Evolutionary conservation across 352 stramenopile genomes (phyloP).

Genomic region (Heterotrichella gracilis): DNA sequence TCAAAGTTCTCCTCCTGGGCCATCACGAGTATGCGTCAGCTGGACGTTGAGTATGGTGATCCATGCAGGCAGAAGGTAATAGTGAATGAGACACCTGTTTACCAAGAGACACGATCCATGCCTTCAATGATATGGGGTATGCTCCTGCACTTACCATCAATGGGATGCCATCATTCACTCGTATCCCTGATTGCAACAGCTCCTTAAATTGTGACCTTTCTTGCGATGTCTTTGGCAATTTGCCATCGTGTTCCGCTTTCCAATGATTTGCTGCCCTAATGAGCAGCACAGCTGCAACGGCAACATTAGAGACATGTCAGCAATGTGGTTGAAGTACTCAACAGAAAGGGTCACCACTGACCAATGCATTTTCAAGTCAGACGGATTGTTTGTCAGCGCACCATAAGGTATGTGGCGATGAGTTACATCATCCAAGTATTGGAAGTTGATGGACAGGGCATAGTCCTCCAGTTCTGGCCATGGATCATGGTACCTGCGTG

Average conservation of each 20-base stretch:
- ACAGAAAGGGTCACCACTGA: too few species aligned
- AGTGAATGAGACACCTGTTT: too few species aligned
- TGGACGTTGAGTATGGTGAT: not conserved
- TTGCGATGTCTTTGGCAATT: conserved; percentile 31
- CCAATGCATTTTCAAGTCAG: too few species aligned
- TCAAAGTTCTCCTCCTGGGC: conserved; percentile 70
- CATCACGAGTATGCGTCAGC: conserved; percentile 16
- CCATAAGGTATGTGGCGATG: conserved; percentile 21
- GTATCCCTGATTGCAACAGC: conserved; percentile 29
- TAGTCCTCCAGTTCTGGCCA: conserved; percentile 23
- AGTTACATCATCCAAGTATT: not conserved
- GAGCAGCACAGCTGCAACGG: too few species aligned
- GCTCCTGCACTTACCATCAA: too few species aligned
- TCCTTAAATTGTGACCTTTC: conserved; percentile 59
- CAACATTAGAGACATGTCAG: too few species aligned
- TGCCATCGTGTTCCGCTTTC: conserved; percentile 23
- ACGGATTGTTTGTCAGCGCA: too few species aligned
- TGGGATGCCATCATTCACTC: conserved; percentile 18
- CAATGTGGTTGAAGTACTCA: too few species aligned
- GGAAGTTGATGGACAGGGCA: not conserved
- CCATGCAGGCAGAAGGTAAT: too few species aligned
- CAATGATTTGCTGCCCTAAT: too few species aligned
- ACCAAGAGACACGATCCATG: too few species aligned
- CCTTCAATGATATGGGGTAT: too few species aligned
- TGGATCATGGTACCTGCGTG: conserved; percentile 39